These are phyloP conservation scores for Fonsecaea nubica DNA, from an alignment of 2,329 filamentous ascomycete genomes.

Conservation along the genomic window DNA sequence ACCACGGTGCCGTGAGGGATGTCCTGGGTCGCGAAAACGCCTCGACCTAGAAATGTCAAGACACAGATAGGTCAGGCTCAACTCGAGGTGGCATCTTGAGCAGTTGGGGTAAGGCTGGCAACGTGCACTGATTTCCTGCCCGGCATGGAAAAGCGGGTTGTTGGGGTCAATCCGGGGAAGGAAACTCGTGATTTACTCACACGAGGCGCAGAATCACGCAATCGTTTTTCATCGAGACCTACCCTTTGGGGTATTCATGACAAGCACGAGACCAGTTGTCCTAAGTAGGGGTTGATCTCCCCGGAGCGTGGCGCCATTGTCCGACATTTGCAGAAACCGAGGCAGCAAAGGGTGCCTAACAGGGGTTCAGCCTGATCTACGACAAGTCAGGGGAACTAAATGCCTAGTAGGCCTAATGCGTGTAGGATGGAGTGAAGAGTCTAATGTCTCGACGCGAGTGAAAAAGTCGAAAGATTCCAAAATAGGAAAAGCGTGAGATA, in stretches of 20 bases:
- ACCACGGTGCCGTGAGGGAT: conserved; percentile 40
- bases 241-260: conserved; percentile 41
- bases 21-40: conserved; percentile 40
- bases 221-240: conserved; percentile 9
- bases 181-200: neutral
- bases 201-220: neutral
- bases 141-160: neutral
- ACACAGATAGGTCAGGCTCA: conserved; percentile 13
- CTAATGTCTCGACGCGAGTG: neutral
- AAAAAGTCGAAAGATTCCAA: neutral
- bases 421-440: neutral
- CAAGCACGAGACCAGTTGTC: conserved; percentile 36
- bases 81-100: neutral
- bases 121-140: neutral
- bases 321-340: conserved; percentile 25
- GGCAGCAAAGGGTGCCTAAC: neutral
- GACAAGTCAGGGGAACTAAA: neutral
- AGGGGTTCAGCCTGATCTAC: neutral
- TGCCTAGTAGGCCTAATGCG: neutral
- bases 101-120: neutral
- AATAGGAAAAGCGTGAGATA: neutral
- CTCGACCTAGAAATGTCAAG: conserved; percentile 39
- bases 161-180: neutral
- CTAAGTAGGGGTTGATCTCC: conserved; percentile 33
- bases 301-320: conserved; percentile 25